Evolutionary conservation across 306 rosid genomes (phyloP), one percentile per base, ranked within the genome.

Genomic region (Castanea mollissima): DNA sequence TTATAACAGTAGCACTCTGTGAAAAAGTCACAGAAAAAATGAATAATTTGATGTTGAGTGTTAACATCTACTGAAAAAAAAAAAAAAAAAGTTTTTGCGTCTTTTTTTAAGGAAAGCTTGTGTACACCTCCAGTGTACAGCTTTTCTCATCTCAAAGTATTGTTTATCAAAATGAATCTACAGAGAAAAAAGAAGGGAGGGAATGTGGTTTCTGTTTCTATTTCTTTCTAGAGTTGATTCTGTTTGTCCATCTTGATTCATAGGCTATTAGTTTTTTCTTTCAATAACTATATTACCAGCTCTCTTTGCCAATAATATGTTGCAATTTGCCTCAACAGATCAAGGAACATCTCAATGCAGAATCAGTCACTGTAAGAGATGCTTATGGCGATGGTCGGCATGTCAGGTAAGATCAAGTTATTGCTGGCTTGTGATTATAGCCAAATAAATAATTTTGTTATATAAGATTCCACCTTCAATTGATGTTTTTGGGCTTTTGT

Each of bases 331-430:
- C 55, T 55, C 15, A 60, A 79, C 91, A 91, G 92, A 94, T 94
- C 63, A 91, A 86, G 90, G 97, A 92, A 60, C 93, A 92, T 41
- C 87, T 94, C 32, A 85, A 82, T 83, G 99, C 97, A 11, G 95
- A 94, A 71, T 90, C 91, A 2, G 97, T 91, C 73, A 38, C 80
- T 0, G 97, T 94, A 0, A 88, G 87, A 84, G 99, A 94, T 87
- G 92, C 92, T 51, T 83, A 80, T 64, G 97, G 99, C 2, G 99
- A 94, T 81, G 99, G 99, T 76, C 89, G 97, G 13, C 99, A 94
- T 71, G 97, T 94, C 25, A 85, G 92, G 94, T 91, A 69, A 85
- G 88, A 56, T 4, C 35, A 27, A n/a, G 14, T 54, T 64, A 76
- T 27, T 76, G 41, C 29, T 41, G 74, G 34, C 69, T 25, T 73